Percentiles rank a stretch among this genome's conserved stretches.
These are phyloP conservation scores for Fusarium paranaense DNA, from an alignment of 2,329 filamentous ascomycete genomes.

Conservation along the genomic window DNA sequence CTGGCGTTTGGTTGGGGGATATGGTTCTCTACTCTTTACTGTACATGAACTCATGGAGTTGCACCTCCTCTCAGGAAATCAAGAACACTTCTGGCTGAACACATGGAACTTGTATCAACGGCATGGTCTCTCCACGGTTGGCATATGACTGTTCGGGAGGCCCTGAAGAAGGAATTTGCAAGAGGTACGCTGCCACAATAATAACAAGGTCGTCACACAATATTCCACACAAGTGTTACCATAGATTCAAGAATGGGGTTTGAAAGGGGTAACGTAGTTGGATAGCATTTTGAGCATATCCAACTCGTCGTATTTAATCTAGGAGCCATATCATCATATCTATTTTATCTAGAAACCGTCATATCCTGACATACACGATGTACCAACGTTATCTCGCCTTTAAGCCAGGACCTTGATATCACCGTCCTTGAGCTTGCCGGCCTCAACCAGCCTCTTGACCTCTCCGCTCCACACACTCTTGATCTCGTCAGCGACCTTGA, in stretches of 20 bases:
- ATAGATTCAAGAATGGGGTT: neutral
- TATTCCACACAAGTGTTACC: neutral
- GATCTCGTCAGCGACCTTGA: conserved; percentile 85
- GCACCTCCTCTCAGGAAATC: neutral
- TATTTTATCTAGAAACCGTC: conserved; percentile 38
- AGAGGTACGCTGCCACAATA: too few species aligned
- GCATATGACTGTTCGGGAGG: neutral
- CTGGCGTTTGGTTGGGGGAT: neutral
- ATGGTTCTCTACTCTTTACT: neutral
- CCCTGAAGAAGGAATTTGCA: neutral
- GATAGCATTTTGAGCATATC: neutral
- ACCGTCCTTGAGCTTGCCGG: conserved; percentile 87
- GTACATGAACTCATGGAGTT: neutral
- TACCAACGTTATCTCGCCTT: neutral
- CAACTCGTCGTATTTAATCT: conserved; percentile 28
- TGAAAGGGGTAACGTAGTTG: conserved; percentile 3
- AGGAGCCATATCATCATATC: conserved; percentile 32
- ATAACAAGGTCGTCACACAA: too few species aligned
- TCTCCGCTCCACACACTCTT: conserved; percentile 85
- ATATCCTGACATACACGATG: conserved; percentile 10
- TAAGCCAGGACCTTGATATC: conserved; percentile 76
- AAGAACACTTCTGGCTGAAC: neutral
- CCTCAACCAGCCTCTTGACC: conserved; percentile 80
- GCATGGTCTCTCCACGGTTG: neutral
- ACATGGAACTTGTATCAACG: neutral